A percentile compares a stretch with the other conserved stretches of the same genome.
These are phyloP conservation scores for Geranomyces michiganensis DNA, from an alignment of 192 early-diverging fungal species.

Conservation along the genomic window DNA sequence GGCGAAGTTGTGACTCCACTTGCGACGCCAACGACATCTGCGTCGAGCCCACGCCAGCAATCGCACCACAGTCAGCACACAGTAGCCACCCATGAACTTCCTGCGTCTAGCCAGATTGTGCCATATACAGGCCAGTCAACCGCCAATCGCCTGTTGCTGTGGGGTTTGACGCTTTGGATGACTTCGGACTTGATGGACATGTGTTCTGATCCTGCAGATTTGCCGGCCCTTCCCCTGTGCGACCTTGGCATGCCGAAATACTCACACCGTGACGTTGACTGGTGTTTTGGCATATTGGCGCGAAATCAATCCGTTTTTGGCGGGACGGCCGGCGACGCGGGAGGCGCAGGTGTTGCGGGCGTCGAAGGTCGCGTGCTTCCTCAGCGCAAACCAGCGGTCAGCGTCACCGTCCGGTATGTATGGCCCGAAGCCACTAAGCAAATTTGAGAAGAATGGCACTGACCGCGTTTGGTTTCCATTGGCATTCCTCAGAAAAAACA, in stretches of 20 bases:
- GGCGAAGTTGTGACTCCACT: conserved; percentile 28
- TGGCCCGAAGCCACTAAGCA: neutral
- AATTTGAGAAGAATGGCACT: neutral
- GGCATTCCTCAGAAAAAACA: conserved; percentile 3
- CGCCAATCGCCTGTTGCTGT: conserved; percentile 26
- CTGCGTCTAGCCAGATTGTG: neutral
- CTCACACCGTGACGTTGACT: conserved; percentile 29
- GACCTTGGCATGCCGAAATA: conserved; percentile 23
- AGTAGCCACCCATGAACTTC: neutral
- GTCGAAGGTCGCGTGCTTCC: neutral
- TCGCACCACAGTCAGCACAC: neutral
- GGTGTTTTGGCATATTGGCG: conserved; percentile 14
- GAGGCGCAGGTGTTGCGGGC: neutral
- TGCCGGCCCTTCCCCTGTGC: neutral
- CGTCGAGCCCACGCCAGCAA: neutral
- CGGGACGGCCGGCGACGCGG: neutral
- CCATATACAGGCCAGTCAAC: conserved; percentile 22
- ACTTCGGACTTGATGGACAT: conserved; percentile 34
- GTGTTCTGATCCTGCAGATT: conserved; percentile 20
- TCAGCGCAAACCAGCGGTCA: conserved; percentile 17
- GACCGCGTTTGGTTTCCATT: neutral
- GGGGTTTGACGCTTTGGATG: conserved; percentile 46
- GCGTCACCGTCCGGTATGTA: conserved; percentile 11
- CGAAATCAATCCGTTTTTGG: neutral
- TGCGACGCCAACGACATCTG: neutral